A percentile compares a stretch with the other conserved stretches of the same genome.
phyloP scores from a whole-genome alignment of 2,329 filamentous ascomycete species.

The Sporothrix luriei region DNA sequence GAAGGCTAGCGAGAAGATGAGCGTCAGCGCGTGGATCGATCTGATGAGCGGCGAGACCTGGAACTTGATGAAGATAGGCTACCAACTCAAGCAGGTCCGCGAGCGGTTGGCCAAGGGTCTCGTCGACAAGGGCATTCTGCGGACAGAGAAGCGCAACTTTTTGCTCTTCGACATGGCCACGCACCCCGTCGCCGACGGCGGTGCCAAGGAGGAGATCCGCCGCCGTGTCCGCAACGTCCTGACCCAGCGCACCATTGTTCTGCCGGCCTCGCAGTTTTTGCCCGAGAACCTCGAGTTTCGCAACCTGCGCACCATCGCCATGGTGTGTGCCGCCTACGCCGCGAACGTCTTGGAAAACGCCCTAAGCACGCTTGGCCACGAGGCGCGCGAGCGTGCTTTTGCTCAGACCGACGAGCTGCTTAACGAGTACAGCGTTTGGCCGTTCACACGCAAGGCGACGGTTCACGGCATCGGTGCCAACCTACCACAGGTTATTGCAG shows the following conservation, averaged over 20 bases:
- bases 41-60: conserved; percentile 99
- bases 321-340: conserved; percentile 97
- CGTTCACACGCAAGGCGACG: conserved; percentile 83
- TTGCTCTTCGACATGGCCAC: conserved; percentile 99
- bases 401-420: conserved; percentile 95
- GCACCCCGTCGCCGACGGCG: conserved; percentile 92
- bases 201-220: conserved; percentile 96
- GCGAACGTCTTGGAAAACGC: conserved; percentile 98
- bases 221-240: conserved; percentile 89
- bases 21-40: conserved; percentile 98
- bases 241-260: conserved; percentile 89
- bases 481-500: conserved; percentile 79
- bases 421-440: conserved; percentile 96
- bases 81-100: conserved; percentile 98
- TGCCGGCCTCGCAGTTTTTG: conserved; percentile 82
- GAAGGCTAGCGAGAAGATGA: conserved; percentile 99
- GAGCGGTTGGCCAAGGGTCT: conserved; percentile 96
- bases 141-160: conserved; percentile 99
- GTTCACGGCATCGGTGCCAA: conserved; percentile 87
- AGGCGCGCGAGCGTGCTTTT: conserved; percentile 91
- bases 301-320: conserved; percentile 85
- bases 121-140: conserved; percentile 97
- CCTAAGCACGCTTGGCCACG: conserved; percentile 89
- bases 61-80: conserved; percentile 99
- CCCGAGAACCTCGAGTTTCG: conserved; percentile 94